Percentiles rank a stretch among this genome's conserved stretches.
phyloP scores from a whole-genome alignment of 768 basidiomycete genomes.

The Xerocomellus chrysenteron region DNA sequence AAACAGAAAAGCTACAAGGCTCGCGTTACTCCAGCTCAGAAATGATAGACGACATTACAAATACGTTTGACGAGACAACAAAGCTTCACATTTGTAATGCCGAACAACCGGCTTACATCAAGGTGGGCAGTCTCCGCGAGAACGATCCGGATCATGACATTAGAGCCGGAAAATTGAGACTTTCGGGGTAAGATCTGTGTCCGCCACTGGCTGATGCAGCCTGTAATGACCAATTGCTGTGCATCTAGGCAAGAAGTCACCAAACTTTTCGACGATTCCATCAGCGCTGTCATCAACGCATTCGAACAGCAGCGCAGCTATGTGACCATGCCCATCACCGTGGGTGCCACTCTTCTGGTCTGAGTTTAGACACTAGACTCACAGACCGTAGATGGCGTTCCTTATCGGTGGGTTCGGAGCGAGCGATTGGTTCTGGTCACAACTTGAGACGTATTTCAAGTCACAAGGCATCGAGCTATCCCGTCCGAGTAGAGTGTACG shows the following conservation, averaged over 20 bases:
- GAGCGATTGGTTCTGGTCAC: slow-evolving; percentile 31
- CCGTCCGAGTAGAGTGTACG: too few relatives aligned
- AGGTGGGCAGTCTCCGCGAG: slow-evolving; percentile 37
- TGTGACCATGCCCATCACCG: slow-evolving; percentile 28
- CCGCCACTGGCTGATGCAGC: not conserved
- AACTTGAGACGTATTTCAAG: too few relatives aligned
- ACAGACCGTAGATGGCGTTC: slow-evolving; percentile 27
- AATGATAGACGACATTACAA: slow-evolving; percentile 32
- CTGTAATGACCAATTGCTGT: not conserved
- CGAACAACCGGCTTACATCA: slow-evolving; percentile 36
- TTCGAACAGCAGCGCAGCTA: slow-evolving; percentile 29
- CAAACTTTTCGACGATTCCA: slow-evolving; percentile 42
- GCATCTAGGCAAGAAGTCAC: slow-evolving; percentile 34
- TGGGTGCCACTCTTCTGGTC: slow-evolving; percentile 10
- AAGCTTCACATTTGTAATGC: slow-evolving; percentile 39
- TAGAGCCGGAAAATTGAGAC: slow-evolving; percentile 32
- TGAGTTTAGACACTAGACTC: not conserved
- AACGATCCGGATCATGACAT: slow-evolving; percentile 33
- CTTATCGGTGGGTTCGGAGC: slow-evolving; percentile 54
- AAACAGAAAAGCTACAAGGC: slow-evolving; percentile 27
- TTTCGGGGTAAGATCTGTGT: slow-evolving; percentile 30
- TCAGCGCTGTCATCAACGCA: slow-evolving; percentile 31
- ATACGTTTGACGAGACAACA: slow-evolving; percentile 35
- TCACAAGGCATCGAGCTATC: too few relatives aligned
- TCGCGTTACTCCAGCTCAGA: slow-evolving; percentile 30